Percentiles rank a stretch among this genome's conserved stretches.
phyloP scores from a whole-genome alignment of 2,329 filamentous ascomycete species.

The Cladosporium sp. region DNA sequence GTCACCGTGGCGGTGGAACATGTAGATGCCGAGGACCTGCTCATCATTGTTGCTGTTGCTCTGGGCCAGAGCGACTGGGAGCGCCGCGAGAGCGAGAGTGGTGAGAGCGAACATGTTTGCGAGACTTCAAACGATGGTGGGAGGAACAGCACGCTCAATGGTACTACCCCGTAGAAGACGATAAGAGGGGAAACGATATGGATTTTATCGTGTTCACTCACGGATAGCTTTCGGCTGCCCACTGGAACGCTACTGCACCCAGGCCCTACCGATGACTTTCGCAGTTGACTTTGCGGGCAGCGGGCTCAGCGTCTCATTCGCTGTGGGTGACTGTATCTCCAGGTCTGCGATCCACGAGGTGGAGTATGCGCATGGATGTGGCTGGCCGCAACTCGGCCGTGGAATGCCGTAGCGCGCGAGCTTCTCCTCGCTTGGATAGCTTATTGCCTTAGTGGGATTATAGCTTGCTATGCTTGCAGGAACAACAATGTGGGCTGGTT shows the following conservation, averaged over 20 bases:
- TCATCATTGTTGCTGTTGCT: conserved; percentile 47
- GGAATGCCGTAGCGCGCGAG: conserved; percentile 4
- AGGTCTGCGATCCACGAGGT: conserved; percentile 4
- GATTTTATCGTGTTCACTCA: not conserved
- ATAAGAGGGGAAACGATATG: not conserved
- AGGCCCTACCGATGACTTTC: conserved; percentile 13
- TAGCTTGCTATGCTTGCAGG: not conserved
- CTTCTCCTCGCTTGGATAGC: conserved; percentile 15
- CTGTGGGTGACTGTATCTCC: conserved; percentile 6
- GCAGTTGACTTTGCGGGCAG: conserved; percentile 9
- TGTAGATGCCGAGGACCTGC: conserved; percentile 76
- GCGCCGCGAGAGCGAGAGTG: conserved; percentile 29
- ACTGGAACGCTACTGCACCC: conserved; percentile 13
- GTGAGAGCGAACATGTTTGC: conserved; percentile 12
- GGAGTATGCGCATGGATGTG: conserved; percentile 1
- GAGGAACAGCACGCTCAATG: not conserved
- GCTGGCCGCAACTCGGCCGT: conserved; percentile 8
- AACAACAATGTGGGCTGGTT: not conserved
- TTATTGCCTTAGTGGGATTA: conserved; percentile 3
- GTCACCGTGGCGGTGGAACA: conserved; percentile 89
- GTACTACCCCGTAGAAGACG: not conserved
- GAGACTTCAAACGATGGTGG: not conserved
- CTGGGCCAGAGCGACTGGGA: conserved; percentile 31
- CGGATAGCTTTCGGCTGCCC: not conserved
- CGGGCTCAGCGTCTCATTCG: conserved; percentile 2